These are phyloP conservation scores for Diaporthe australafricana DNA, from an alignment of 2,329 filamentous ascomycete genomes.

Conservation along the genomic window DNA sequence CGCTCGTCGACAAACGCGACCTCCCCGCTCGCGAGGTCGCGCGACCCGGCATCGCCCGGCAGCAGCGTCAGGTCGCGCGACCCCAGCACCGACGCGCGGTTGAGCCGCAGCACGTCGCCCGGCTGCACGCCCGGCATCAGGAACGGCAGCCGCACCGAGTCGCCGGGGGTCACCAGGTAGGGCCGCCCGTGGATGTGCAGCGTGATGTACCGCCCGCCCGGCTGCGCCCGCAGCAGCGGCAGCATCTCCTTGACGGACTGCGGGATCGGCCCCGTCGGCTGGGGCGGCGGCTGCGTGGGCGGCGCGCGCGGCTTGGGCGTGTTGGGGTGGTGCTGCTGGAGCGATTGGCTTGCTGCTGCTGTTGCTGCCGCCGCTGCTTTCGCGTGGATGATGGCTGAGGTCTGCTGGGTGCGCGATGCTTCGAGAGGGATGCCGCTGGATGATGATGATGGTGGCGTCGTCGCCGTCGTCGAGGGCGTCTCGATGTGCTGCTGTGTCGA, in stretches of 20 bases:
- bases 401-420: constrained; percentile 26
- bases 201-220: constrained; percentile 78
- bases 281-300: constrained; percentile 56
- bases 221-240: constrained; percentile 78
- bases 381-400: constrained; percentile 21
- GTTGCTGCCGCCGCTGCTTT: neutral
- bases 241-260: constrained; percentile 71
- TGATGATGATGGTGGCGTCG: constrained; percentile 27
- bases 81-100: constrained; percentile 85
- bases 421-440: constrained; percentile 23
- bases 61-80: constrained; percentile 87
- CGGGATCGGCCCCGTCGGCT: constrained; percentile 56
- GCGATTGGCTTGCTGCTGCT: neutral
- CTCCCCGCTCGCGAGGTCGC: constrained; percentile 75
- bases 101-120: constrained; percentile 88
- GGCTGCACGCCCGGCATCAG: constrained; percentile 80
- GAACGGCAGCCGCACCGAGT: constrained; percentile 82
- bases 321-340: constrained; percentile 6
- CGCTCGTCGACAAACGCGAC: constrained; percentile 84
- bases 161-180: constrained; percentile 83
- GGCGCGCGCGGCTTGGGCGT: constrained; percentile 62
- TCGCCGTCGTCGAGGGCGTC: constrained; percentile 40
- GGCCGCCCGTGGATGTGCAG: constrained; percentile 83
- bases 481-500: constrained; percentile 63
- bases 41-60: neutral